Percentiles rank a stretch among this genome's conserved stretches.
Evolutionary conservation across 164 flowering plant genomes (phyloP).

Genomic region (Taxillus chinensis): DNA sequence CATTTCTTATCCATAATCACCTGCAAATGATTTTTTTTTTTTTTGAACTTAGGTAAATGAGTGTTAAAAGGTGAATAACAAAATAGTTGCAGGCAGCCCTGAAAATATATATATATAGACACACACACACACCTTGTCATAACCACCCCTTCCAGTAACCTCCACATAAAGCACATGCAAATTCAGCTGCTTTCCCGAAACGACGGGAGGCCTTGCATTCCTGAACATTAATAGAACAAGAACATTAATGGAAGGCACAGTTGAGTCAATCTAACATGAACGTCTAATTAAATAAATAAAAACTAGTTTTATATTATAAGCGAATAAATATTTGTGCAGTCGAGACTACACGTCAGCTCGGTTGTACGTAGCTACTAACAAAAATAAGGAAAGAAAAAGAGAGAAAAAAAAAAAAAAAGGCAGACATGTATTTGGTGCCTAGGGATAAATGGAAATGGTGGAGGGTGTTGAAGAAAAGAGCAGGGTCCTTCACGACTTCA

Average conservation of each 20-base stretch:
- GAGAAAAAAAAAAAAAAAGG: not conserved
- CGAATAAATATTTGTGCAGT: too few relatives aligned
- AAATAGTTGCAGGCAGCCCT: not conserved
- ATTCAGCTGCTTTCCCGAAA: constrained; percentile 77
- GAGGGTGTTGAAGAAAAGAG: not conserved
- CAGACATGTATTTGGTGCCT: not conserved
- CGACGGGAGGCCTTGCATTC: constrained; percentile 65
- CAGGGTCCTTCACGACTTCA: not conserved
- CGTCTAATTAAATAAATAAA: not conserved
- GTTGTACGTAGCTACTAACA: too few relatives aligned
- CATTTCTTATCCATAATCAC: constrained; percentile 83
- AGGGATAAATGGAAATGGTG: not conserved
- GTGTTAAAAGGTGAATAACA: not conserved
- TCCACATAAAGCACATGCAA: constrained; percentile 75
- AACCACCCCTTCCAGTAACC: constrained; percentile 79
- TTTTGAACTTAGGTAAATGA: not conserved
- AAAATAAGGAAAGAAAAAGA: not conserved
- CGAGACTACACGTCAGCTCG: too few relatives aligned
- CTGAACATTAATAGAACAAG: not conserved
- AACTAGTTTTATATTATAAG: too few relatives aligned
- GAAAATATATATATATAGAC: not conserved
- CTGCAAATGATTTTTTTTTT: constrained; percentile 12
- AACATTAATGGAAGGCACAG: not conserved
- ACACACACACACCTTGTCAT: constrained; percentile 56
- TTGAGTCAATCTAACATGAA: not conserved